Evolutionary conservation across 345 rosid species (phyloP), one percentile per base, ranked within the genome.

Genomic region (Sonneratia caseolaris): DNA sequence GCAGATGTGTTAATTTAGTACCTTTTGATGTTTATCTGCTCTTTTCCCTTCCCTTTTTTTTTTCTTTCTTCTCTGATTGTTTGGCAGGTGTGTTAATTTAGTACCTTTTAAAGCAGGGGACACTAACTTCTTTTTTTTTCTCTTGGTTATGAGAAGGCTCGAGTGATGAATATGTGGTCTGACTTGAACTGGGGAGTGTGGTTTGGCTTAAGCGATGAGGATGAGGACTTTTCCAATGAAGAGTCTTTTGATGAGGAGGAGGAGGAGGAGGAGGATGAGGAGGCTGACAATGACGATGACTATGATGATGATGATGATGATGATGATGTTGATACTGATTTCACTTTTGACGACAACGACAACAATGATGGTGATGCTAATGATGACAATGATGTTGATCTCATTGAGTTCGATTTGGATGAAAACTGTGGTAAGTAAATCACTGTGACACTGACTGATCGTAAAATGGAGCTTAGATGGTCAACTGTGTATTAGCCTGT

Each of bases 111-210:
- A 59, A 76, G 81, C 75, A 65, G 77, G 77, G 81, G 80, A 71
- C 74, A 78, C 84, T 84, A 79, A 84, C 81, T 78, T 81, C 78
- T 80, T 78, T 76, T 75, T 75, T 82, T 70, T 35, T 81, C 85
- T 73, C 82, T 81, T 86, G 83, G 81, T 86, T 82, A 82, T 57
- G 78, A 74, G 80, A 80, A 87, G 84, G 79, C 61, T 69, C 76
- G 42, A 77, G 73, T 76, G 48, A 73, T 64, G 66, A 71, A 48
- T 62, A 59, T 75, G 24, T 22, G 6, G 62, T 22, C n/a, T 21
- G 62, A 11, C 27, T n/a, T n/a, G n/a, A 48, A 15, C 53, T 48
- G 14, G 12, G 15, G 53, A 15, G 18, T 14, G 36, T 10, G 35
- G 64, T 10, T 59, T 22, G 36, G 14, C 36, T 59, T n/a, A 8